Conservation (phyloP, 306 rosid genomes). For the Prunus davidiana region DNA sequence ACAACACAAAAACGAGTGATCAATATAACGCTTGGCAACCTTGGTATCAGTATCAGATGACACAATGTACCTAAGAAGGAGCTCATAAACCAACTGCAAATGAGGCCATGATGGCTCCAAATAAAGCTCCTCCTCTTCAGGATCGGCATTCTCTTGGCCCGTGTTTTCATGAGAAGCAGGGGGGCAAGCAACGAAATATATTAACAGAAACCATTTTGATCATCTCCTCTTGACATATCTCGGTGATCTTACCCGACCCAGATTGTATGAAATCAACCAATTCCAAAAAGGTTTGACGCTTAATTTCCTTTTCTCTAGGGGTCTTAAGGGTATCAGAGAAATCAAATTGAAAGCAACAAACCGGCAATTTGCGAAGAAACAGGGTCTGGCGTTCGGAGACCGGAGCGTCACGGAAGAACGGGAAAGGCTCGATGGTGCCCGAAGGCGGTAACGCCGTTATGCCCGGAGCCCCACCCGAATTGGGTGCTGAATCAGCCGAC, state of each 20-base stretch:
- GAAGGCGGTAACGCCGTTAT: conserved; percentile 32
- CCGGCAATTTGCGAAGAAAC: conserved; percentile 64
- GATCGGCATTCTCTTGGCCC: too few relatives aligned
- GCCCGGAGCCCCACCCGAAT: conserved; percentile 1
- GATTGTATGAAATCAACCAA: conserved; percentile 90
- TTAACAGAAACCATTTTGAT: too few relatives aligned
- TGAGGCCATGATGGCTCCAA: too few relatives aligned
- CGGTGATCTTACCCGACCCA: conserved; percentile 83
- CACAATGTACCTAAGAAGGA: too few relatives aligned
- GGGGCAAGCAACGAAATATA: too few relatives aligned
- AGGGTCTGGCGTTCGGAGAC: conserved; percentile 60
- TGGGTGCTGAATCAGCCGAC: conserved; percentile 21
- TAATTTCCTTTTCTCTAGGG: conserved; percentile 82
- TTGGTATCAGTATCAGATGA: too few relatives aligned
- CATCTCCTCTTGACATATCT: too few relatives aligned
- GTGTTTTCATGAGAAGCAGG: too few relatives aligned
- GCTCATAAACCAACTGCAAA: too few relatives aligned
- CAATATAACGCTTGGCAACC: conserved; percentile 84
- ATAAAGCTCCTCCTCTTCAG: too few relatives aligned
- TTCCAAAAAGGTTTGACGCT: conserved; percentile 74
- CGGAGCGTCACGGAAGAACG: conserved; percentile 64
- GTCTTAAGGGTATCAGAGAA: conserved; percentile 70
- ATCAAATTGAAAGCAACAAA: conserved; percentile 70
- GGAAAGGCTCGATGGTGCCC: conserved; percentile 65
- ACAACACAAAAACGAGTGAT: conserved; percentile 88